Conservation (phyloP, 2,329 filamentous ascomycete genomes). For the Fusarium tuaranense region DNA sequence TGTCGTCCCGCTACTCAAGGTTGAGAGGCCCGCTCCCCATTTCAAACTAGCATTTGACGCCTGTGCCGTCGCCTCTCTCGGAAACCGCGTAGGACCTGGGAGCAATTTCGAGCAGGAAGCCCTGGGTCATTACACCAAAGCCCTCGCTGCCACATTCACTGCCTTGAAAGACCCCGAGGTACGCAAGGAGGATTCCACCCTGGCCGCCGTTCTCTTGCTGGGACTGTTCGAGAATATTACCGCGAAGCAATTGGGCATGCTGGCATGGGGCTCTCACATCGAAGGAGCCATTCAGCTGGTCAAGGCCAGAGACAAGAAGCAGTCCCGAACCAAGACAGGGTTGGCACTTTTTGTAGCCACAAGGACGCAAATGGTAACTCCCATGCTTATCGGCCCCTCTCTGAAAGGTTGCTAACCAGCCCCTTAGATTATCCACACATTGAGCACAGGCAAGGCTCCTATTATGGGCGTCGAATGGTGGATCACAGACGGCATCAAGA, state of each 20-base stretch:
- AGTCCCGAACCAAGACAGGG: slow-evolving; percentile 65
- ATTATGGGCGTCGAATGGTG: slow-evolving; percentile 70
- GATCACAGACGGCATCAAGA: slow-evolving; percentile 64
- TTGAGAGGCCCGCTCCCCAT: slow-evolving; percentile 57
- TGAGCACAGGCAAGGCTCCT: slow-evolving; percentile 64
- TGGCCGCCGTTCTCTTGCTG: slow-evolving; percentile 70
- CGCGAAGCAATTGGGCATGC: slow-evolving; percentile 64
- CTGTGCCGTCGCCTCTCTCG: slow-evolving; percentile 68
- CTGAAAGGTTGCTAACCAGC: slow-evolving; percentile 9
- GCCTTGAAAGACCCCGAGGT: slow-evolving; percentile 64
- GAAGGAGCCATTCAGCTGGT: slow-evolving; percentile 73
- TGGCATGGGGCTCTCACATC: slow-evolving; percentile 73
- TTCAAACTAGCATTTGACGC: slow-evolving; percentile 69
- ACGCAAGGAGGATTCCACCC: slow-evolving; percentile 66
- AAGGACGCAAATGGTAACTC: slow-evolving; percentile 68
- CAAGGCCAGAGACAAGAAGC: slow-evolving; percentile 67
- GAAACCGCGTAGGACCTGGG: slow-evolving; percentile 59
- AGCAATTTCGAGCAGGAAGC: slow-evolving; percentile 54
- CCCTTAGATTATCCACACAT: slow-evolving; percentile 66
- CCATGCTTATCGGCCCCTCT: neutral
- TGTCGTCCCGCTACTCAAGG: slow-evolving; percentile 65
- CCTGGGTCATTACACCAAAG: slow-evolving; percentile 65
- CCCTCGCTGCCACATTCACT: slow-evolving; percentile 63
- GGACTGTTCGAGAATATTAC: slow-evolving; percentile 72
- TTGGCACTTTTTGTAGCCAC: slow-evolving; percentile 69